Evolutionary conservation across 2,329 filamentous ascomycete species (phyloP).

Genomic region (Trichoderma sp.): DNA sequence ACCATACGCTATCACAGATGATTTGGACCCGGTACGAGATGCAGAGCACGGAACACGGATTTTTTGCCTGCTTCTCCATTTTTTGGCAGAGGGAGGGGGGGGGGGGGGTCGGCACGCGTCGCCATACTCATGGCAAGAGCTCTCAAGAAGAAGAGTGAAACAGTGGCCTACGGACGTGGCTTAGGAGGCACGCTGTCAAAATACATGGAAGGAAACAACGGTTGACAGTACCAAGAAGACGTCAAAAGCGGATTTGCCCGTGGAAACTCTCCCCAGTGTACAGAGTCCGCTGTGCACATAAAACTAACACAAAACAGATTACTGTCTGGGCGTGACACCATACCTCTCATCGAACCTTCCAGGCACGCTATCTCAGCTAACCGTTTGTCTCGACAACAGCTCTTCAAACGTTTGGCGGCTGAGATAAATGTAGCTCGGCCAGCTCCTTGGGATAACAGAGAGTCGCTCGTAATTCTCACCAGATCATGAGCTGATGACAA

Average conservation of each 20-base stretch:
- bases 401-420: conserved; percentile 11
- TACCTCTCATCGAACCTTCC: not conserved
- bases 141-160: not conserved
- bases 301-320: not conserved
- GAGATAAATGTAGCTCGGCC: not conserved
- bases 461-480: not conserved
- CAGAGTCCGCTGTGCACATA: not conserved
- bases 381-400: not conserved
- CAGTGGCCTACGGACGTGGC: not conserved
- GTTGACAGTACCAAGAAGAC: not conserved
- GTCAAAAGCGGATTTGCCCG: not conserved
- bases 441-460: not conserved
- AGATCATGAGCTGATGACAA: not conserved
- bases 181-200: not conserved
- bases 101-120: not conserved
- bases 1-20: not conserved
- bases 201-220: not conserved
- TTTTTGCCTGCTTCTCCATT: not conserved
- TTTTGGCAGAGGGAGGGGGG: not conserved
- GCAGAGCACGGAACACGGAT: not conserved
- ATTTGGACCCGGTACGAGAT: not conserved
- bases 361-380: not conserved
- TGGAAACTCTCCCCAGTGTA: not conserved
- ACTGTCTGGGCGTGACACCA: conserved; percentile 1
- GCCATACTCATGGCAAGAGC: not conserved